Base-by-base conservation (phyloP, 257 asterid species). In the Euphrasia confusa region DNA sequence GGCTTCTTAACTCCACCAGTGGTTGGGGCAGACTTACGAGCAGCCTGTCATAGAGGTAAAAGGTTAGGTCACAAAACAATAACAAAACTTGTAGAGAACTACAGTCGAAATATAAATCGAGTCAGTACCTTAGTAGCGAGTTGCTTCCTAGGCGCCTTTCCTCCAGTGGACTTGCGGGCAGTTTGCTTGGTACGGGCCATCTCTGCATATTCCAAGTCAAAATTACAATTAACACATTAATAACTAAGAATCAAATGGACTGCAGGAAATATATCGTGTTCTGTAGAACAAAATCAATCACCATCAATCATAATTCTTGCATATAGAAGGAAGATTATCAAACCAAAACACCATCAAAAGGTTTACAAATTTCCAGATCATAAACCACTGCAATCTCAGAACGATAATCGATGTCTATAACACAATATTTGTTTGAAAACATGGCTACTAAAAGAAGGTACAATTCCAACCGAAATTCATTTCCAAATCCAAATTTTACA, bases 141-240 rank as follows among this genome's bases (percentile, higher is more conserved):
- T 64, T 81, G 87, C 77, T 81, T 81, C 75, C 87, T 78, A 13
- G 84, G 87, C 56, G 87, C 87, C 76, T 81, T 81, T 50, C 86
- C 83, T 67, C 86, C 86, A 26, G 86, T 81, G 6, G 86, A 81
- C 76, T 81, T 81, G 7, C 86, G 86, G 24, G 86, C 86, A 71
- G 86, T 81, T 71, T 81, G 86, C 79, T 81, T 81, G 10, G 86
- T 81, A 75, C 83, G 86, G 35, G 83, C 86, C 86, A 81, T 81
- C 80, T 79, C 83, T 79, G 69, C 10, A 2, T 12, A 30, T 32
- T 50, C 5, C 15, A 40, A 58, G 5, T 27, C 57, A 11, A 1
- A 32, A 68, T 67, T 12, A 65, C 14, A 0, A 7, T 14, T 14
- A 17, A 49, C 9, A 49, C 4, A 2, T 4, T 2, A 47, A 2